A percentile compares a stretch with the other conserved stretches of the same genome.
phyloP scores from a whole-genome alignment of 176 grass and related monocot species.

The Avena eriantha region DNA sequence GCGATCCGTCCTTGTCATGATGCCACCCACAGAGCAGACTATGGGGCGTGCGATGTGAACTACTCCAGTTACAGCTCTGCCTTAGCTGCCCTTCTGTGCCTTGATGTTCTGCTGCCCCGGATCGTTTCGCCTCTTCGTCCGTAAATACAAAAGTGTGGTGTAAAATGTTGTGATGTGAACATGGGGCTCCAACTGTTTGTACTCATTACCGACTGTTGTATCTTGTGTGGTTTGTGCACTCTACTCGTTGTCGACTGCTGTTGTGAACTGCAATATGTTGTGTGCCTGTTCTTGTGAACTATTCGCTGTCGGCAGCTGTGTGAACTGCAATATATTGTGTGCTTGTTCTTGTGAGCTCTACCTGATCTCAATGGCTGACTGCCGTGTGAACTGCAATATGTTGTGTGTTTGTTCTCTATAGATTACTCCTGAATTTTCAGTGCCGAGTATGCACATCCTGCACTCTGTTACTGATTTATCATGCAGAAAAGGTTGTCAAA shows the following conservation, averaged over 20 bases:
- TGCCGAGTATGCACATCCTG: not conserved
- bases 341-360: not conserved
- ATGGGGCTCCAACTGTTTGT: not conserved
- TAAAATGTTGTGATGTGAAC: slow-evolving; percentile 15
- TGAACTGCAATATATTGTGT: slow-evolving; percentile 9
- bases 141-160: slow-evolving; percentile 47
- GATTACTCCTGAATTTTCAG: not conserved
- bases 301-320: not conserved
- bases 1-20: slow-evolving; percentile 60
- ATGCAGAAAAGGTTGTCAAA: not conserved
- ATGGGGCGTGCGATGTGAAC: slow-evolving; percentile 72
- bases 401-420: slow-evolving; percentile 21
- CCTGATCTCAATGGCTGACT: not conserved
- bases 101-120: not conserved
- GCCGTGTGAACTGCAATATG: not conserved
- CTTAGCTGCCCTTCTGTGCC: not conserved
- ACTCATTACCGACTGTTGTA: not conserved
- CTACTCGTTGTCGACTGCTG: not conserved
- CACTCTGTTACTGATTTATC: not conserved
- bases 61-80: not conserved
- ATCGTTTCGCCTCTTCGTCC: not conserved
- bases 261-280: not conserved
- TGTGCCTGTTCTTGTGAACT: slow-evolving; percentile 6
- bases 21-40: slow-evolving; percentile 77
- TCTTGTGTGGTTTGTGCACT: not conserved